Evolutionary conservation across 2,329 filamentous ascomycete species (phyloP).

Genomic region (Hymenoscyphus fraxineus): DNA sequence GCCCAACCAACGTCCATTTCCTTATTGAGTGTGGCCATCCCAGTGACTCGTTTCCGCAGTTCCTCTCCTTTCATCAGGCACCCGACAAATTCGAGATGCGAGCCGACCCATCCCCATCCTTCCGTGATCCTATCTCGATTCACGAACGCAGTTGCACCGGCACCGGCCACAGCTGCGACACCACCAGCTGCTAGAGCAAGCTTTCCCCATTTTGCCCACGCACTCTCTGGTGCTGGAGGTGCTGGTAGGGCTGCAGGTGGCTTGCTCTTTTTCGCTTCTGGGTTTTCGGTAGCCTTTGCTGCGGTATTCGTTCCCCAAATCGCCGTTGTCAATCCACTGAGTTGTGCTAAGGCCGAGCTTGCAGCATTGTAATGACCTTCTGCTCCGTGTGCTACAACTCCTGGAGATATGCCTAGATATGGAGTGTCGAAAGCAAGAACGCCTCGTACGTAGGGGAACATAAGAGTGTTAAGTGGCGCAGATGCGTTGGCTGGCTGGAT

Average conservation of each 20-base stretch:
- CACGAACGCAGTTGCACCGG: conserved; percentile 79
- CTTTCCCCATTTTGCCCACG: conserved; percentile 78
- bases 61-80: conserved; percentile 83
- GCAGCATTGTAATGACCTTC: conserved; percentile 81
- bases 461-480: conserved; percentile 55
- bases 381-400: conserved; percentile 80
- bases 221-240: conserved; percentile 38
- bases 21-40: conserved; percentile 59
- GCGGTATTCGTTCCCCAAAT: conserved; percentile 57
- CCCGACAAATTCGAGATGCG: conserved; percentile 90
- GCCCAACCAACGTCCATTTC: conserved; percentile 72
- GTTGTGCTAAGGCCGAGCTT: conserved; percentile 62
- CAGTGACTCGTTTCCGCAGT: conserved; percentile 68
- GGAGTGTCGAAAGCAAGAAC: conserved; percentile 93
- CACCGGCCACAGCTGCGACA: conserved; percentile 75
- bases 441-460: conserved; percentile 92
- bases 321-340: conserved; percentile 62
- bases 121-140: conserved; percentile 76
- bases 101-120: conserved; percentile 77
- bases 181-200: conserved; percentile 84
- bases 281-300: conserved; percentile 23
- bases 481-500: background rate
- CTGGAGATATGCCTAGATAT: conserved; percentile 76
- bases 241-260: conserved; percentile 38
- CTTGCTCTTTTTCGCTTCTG: conserved; percentile 34